Conservation (phyloP, 768 basidiomycete genomes). For the Guyanaporus albipodus region DNA sequence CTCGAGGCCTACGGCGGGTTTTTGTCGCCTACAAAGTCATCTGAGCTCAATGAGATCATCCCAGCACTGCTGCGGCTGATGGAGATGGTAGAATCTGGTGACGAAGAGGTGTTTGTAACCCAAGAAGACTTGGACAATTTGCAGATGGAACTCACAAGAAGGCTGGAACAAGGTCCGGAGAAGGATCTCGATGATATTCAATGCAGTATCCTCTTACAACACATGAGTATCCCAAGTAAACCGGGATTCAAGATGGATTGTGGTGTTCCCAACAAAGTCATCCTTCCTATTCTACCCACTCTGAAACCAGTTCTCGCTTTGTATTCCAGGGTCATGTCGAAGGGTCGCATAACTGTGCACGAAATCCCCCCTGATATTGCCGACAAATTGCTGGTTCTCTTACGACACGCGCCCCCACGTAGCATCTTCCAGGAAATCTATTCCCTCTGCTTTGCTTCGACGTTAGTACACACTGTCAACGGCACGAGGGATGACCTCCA, state of each 20-base stretch:
- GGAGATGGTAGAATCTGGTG: neutral
- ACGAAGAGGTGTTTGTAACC: neutral
- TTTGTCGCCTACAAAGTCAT: neutral
- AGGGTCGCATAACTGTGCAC: neutral
- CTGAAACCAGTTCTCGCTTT: neutral
- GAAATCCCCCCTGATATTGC: neutral
- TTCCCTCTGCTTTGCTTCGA: conserved; percentile 2
- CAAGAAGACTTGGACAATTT: neutral
- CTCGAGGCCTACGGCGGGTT: neutral
- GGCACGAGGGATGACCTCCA: neutral
- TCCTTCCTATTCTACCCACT: too few relatives aligned
- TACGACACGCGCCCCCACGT: neutral
- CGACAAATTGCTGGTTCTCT: neutral
- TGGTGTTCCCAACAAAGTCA: too few relatives aligned
- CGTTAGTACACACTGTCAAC: neutral
- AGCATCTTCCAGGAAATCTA: conserved; percentile 6
- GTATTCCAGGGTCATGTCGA: neutral
- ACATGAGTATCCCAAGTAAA: too few relatives aligned
- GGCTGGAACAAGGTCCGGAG: neutral
- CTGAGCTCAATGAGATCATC: neutral
- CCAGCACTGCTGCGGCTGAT: neutral
- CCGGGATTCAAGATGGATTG: too few relatives aligned
- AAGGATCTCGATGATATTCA: neutral
- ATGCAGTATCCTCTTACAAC: neutral
- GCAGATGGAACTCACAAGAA: neutral